Evolutionary conservation across 805 yeast genomes (phyloP), one percentile per base, ranked within the genome.

Genomic region (Candida bentonensis): DNA sequence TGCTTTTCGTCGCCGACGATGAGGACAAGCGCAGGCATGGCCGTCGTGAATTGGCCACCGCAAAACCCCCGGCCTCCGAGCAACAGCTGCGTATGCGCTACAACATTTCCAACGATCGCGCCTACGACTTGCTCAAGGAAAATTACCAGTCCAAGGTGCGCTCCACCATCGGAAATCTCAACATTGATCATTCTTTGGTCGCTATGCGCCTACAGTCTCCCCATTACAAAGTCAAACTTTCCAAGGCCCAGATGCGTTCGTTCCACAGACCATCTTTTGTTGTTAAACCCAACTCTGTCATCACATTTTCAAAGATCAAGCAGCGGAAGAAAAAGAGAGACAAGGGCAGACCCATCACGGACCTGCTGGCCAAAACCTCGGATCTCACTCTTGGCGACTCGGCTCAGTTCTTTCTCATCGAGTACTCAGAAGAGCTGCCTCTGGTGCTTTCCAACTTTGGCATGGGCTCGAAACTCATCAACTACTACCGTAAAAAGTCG

Each of bases 391-490:
- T 81, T 3, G 86, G 95, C 25, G 98, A 92, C 57, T 73, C 85
- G 2, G 87, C 86, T 0, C 76, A 78, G 13, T 70, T 85, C 15
- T 76, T 86, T 48, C 68, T 84, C 43, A 67, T 87, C 69, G 98
- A 92, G 58, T 92, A 89, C 58, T 75, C 92, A 11, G 98, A 92
- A 59, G 95, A 92, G 60, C 68, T 69, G 43, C 98, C 98, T 0
- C 64, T 78, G 40, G 81, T 84, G 1, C 64, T 92, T 23, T 82
- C 89, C 3, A 85, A 84, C 48, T 85, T 82, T 60, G 98, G 98
- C 47, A 92, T 92, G 98, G 94, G 95, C 4, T 81, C 88, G 39
- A 92, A 89, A 58, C 65, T 92, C 47, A 83, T 92, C 53, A 92
- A 92, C 57, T 92, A 92, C 59, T 92, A 92, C 61, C 73, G 98